A percentile compares a stretch with the other conserved stretches of the same genome.
These are phyloP conservation scores for Leptographium flavum DNA, from an alignment of 2,329 filamentous ascomycete species.

Conservation along the genomic window DNA sequence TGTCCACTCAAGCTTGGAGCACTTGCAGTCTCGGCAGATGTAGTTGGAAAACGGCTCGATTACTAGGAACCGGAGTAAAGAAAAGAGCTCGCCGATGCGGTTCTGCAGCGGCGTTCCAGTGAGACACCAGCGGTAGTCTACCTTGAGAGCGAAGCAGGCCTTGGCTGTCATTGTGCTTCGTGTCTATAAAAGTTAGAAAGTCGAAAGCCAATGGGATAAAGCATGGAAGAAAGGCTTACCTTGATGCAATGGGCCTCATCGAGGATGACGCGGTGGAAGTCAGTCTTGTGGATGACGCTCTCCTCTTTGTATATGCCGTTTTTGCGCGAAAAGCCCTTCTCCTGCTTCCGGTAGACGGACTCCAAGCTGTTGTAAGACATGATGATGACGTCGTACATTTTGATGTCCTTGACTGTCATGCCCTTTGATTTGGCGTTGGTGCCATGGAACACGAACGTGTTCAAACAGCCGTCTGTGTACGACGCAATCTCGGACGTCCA, in stretches of 20 bases:
- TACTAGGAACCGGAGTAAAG: conserved; percentile 80
- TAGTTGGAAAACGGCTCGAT: conserved; percentile 84
- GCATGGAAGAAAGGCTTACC: conserved; percentile 19
- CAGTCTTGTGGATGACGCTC: conserved; percentile 68
- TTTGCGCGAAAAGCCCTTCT: conserved; percentile 75
- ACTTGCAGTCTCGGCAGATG: conserved; percentile 77
- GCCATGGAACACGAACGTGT: conserved; percentile 81
- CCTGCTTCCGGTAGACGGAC: conserved; percentile 82
- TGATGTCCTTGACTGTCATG: conserved; percentile 59
- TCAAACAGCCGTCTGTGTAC: conserved; percentile 77
- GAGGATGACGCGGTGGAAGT: conserved; percentile 82
- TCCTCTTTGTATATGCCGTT: conserved; percentile 67
- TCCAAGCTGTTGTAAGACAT: conserved; percentile 92
- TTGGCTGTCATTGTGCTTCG: conserved; percentile 84
- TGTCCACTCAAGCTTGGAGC: conserved; percentile 70
- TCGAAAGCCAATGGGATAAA: background rate
- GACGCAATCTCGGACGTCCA: conserved; percentile 73
- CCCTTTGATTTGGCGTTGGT: conserved; percentile 73
- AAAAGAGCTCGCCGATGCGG: conserved; percentile 94
- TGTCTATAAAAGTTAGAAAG: conserved; percentile 21
- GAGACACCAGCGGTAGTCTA: conserved; percentile 86
- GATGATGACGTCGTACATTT: conserved; percentile 83
- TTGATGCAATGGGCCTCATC: conserved; percentile 86
- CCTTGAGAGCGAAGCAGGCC: conserved; percentile 83
- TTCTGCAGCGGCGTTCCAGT: conserved; percentile 94